Evolutionary conservation across 1,284 basidiomycete species (phyloP).

Genomic region (Mycosarcoma mackinlayi): DNA sequence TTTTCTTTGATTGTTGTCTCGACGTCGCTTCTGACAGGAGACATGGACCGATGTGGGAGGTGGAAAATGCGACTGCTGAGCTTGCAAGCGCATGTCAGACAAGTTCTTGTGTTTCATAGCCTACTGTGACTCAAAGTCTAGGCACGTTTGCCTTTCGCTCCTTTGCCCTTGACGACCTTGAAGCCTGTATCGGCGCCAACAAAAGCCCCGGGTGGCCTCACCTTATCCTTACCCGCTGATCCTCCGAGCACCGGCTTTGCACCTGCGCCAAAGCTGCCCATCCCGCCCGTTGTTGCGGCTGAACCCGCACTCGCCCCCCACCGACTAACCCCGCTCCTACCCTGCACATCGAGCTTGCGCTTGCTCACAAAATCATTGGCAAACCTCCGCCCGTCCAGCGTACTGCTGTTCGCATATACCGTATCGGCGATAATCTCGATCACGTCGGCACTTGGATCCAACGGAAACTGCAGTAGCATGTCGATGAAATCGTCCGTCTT

Average conservation of each 20-base stretch:
- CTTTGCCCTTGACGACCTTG: conserved; percentile 61
- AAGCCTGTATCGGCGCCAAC: conserved; percentile 23
- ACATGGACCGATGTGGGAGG: too few relatives aligned
- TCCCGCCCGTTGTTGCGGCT: conserved; percentile 5
- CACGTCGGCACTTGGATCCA: conserved; percentile 66
- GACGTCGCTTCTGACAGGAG: too few relatives aligned
- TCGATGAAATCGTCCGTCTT: conserved; percentile 68
- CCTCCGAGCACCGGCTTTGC: neutral
- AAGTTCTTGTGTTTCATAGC: too few relatives aligned
- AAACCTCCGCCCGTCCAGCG: conserved; percentile 92
- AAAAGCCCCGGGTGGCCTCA: neutral
- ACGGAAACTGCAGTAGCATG: conserved; percentile 69
- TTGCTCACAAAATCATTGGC: conserved; percentile 87
- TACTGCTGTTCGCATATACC: conserved; percentile 90
- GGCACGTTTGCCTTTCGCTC: conserved; percentile 44
- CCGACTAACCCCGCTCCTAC: conserved; percentile 20
- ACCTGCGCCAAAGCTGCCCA: conserved; percentile 15
- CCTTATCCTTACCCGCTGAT: neutral
- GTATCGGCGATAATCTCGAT: conserved; percentile 67
- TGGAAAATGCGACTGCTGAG: too few relatives aligned
- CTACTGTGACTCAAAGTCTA: too few relatives aligned
- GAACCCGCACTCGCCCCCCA: conserved; percentile 8
- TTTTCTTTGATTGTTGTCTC: too few relatives aligned
- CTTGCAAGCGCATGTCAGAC: too few relatives aligned
- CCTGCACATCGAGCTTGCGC: conserved; percentile 74